These are phyloP conservation scores for Populus davidiana DNA, from an alignment of 345 rosid genomes.

Conservation along the genomic window DNA sequence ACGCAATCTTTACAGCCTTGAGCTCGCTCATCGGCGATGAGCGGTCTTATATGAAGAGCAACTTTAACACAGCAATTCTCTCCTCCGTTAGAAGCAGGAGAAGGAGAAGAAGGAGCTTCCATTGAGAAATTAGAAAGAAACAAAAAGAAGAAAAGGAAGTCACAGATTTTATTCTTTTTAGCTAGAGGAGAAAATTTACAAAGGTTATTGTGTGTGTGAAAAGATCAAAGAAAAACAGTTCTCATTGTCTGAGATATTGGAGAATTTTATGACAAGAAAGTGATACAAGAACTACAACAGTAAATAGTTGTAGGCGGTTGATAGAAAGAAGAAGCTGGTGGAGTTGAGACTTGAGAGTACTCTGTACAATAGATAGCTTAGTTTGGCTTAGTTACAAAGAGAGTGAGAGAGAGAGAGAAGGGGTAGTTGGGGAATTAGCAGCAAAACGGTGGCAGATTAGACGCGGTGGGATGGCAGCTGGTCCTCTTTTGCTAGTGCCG, in stretches of 20 bases:
- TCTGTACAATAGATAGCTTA: not conserved
- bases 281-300: slow-evolving; percentile 27
- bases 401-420: slow-evolving; percentile 11
- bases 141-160: not conserved
- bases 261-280: slow-evolving; percentile 38
- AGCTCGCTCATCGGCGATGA: slow-evolving; percentile 81
- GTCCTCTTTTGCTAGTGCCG: not conserved
- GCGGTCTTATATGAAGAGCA: slow-evolving; percentile 94
- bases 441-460: slow-evolving; percentile 14
- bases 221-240: slow-evolving; percentile 23
- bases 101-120: slow-evolving; percentile 26
- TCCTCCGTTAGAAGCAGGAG: slow-evolving; percentile 40
- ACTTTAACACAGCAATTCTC: slow-evolving; percentile 97
- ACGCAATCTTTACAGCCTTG: slow-evolving; percentile 98
- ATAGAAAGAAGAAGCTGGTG: slow-evolving; percentile 14
- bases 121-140: slow-evolving; percentile 10
- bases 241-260: slow-evolving; percentile 33
- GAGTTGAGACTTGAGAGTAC: not conserved
- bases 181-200: not conserved
- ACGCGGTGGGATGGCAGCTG: not conserved
- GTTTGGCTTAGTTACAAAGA: slow-evolving; percentile 7
- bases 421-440: slow-evolving; percentile 47
- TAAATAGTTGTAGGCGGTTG: slow-evolving; percentile 1
- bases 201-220: not conserved
- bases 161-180: not conserved